Percentiles rank a stretch among this genome's conserved stretches.
phyloP scores from a whole-genome alignment of 2,329 filamentous ascomycete genomes.

The Microcera coccophila region DNA sequence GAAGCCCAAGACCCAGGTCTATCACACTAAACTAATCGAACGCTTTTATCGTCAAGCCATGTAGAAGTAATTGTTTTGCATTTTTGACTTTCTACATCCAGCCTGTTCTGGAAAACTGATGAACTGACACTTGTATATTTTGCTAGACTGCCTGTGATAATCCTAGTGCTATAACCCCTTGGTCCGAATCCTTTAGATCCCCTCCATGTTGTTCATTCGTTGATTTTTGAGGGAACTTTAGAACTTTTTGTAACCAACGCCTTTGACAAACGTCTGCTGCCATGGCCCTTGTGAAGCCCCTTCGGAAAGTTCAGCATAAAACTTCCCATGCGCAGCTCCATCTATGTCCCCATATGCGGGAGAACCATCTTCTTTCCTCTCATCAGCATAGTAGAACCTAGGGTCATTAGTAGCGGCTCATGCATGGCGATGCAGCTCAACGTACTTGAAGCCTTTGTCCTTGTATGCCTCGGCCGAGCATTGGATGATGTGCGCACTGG shows the following conservation, averaged over 20 bases:
- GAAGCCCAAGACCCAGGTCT: no score
- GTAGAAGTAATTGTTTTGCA: no score
- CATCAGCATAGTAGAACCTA: slow-evolving; percentile 51
- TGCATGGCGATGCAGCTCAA: neutral
- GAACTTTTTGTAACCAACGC: slow-evolving; percentile 37
- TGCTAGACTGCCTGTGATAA: no score
- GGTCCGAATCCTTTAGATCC: no score
- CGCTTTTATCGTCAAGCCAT: no score
- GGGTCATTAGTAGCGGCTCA: neutral
- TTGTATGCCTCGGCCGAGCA: slow-evolving; percentile 30
- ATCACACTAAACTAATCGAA: no score
- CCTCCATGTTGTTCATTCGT: no score
- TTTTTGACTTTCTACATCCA: no score
- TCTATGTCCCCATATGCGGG: slow-evolving; percentile 27
- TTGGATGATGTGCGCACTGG: slow-evolving; percentile 30
- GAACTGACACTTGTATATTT: no score
- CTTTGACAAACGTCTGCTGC: slow-evolving; percentile 43
- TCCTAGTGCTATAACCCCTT: no score
- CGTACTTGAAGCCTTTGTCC: slow-evolving; percentile 33
- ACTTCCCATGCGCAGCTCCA: slow-evolving; percentile 39
- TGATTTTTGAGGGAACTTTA: neutral
- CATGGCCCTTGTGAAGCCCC: slow-evolving; percentile 41
- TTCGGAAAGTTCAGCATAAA: slow-evolving; percentile 41
- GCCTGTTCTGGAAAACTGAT: no score
- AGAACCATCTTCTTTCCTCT: slow-evolving; percentile 40